Percentiles rank a stretch among this genome's conserved stretches.
Conservation (phyloP, 2,329 filamentous ascomycete species). For the Cladobotryum mycophilum region DNA sequence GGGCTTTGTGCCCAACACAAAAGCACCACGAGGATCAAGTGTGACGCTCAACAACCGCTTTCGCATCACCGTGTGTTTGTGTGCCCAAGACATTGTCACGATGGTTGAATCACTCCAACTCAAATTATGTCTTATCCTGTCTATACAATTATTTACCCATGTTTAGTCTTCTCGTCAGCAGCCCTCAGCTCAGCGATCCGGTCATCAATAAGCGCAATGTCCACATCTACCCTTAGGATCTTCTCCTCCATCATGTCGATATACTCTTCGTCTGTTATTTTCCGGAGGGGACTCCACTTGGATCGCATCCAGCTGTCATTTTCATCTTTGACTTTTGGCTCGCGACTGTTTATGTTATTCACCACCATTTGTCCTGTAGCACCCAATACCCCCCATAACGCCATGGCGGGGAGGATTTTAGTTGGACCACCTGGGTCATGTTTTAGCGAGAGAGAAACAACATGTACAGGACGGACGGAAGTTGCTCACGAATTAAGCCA, state of each 20-base stretch:
- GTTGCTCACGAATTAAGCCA: constrained; percentile 46
- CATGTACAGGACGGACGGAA: background rate
- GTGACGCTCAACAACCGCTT: no score
- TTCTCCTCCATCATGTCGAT: constrained; percentile 64
- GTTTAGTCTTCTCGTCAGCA: background rate
- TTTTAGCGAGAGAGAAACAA: constrained; percentile 14
- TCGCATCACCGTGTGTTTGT: no score
- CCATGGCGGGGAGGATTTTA: constrained; percentile 45
- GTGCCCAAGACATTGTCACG: no score
- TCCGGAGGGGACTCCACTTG: constrained; percentile 65
- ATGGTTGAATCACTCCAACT: no score
- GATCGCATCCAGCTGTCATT: constrained; percentile 43
- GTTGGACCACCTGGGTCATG: constrained; percentile 40
- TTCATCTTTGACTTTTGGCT: constrained; percentile 32
- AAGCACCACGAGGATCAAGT: no score
- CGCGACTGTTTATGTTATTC: constrained; percentile 24
- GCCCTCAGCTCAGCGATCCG: constrained; percentile 47
- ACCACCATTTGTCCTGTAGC: constrained; percentile 33
- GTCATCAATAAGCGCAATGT: constrained; percentile 74
- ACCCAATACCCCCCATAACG: constrained; percentile 41
- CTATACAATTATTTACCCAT: no score
- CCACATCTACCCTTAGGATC: constrained; percentile 63
- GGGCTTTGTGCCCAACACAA: no score
- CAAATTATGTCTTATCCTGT: no score
- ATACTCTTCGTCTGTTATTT: constrained; percentile 68